Evolutionary conservation across 148 eudicot genomes (phyloP).

Genomic region (Silene conica): DNA sequence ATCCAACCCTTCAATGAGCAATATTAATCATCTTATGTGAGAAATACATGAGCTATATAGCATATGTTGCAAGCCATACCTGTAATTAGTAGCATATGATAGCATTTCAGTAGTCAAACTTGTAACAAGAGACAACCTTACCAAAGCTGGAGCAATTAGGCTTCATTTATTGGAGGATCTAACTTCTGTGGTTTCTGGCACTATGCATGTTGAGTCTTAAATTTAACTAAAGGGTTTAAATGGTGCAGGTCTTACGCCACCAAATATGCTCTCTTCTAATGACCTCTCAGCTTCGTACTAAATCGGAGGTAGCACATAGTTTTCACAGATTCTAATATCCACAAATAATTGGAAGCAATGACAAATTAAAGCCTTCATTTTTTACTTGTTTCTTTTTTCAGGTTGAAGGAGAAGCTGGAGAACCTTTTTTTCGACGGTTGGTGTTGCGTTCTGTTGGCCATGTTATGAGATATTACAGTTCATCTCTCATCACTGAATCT

Average conservation of each 20-base stretch:
- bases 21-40: too few relatives aligned
- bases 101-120: slow-evolving; percentile 47
- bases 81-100: too few relatives aligned
- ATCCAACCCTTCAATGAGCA: slow-evolving; percentile 83
- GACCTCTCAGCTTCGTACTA: slow-evolving; percentile 97
- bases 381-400: slow-evolving; percentile 27
- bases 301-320: slow-evolving; percentile 67
- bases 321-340: neutral
- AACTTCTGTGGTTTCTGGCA: slow-evolving; percentile 31
- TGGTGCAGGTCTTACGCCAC: slow-evolving; percentile 79
- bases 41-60: too few relatives aligned
- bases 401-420: slow-evolving; percentile 97
- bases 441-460: slow-evolving; percentile 94
- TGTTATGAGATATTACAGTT: slow-evolving; percentile 86
- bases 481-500: slow-evolving; percentile 81
- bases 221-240: slow-evolving; percentile 27
- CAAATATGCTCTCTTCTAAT: slow-evolving; percentile 97
- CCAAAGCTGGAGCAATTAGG: slow-evolving; percentile 77
- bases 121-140: slow-evolving; percentile 62
- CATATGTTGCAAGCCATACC: too few relatives aligned
- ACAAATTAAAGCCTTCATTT: slow-evolving; percentile 2
- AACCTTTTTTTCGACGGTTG: slow-evolving; percentile 93
- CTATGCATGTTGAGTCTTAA: slow-evolving; percentile 7
- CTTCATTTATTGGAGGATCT: slow-evolving; percentile 90
- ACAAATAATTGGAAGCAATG: neutral